Percentiles rank a stretch among this genome's conserved stretches.
Evolutionary conservation across 169 alveolate species (phyloP).

Genomic region (Cryptosporidium tyzzeri): DNA sequence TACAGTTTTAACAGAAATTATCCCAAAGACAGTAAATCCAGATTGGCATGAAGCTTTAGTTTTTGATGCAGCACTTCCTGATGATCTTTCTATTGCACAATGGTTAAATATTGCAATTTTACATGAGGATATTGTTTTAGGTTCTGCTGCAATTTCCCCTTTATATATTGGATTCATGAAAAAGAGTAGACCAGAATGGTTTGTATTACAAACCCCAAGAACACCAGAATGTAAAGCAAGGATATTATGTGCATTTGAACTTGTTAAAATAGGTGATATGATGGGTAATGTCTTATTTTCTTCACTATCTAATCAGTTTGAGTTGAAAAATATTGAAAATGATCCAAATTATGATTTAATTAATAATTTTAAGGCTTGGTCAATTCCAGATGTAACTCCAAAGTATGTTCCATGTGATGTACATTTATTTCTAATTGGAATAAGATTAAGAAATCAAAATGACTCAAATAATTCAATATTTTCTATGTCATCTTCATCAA

Average conservation of each 20-base stretch:
- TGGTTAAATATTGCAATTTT: conserved; percentile 72
- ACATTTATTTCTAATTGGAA: conserved; percentile 60
- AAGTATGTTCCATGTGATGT: conserved; percentile 74
- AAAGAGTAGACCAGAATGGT: conserved; percentile 74
- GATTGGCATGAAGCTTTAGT: conserved; percentile 76
- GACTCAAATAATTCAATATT: conserved; percentile 32
- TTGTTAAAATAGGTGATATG: conserved; percentile 67
- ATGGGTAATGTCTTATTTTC: conserved; percentile 7
- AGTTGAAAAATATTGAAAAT: background rate
- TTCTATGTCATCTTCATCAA: conserved; percentile 45
- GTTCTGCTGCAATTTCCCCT: conserved; percentile 73
- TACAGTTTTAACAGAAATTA: conserved; percentile 69
- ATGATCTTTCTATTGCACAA: conserved; percentile 75
- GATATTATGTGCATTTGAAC: conserved; percentile 67
- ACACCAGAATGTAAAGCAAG: conserved; percentile 73
- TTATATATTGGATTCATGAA: conserved; percentile 75
- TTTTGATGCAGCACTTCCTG: conserved; percentile 76
- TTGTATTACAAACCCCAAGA: conserved; percentile 64
- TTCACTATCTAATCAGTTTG: conserved; percentile 19
- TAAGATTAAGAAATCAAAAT: conserved; percentile 54
- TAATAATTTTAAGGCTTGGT: conserved; percentile 44
- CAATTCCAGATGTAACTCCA: conserved; percentile 69
- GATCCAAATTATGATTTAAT: background rate
- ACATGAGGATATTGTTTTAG: conserved; percentile 70
- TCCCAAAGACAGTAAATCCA: conserved; percentile 73